These are phyloP conservation scores for Verbascum thapsus DNA, from an alignment of 257 asterid species.

Conservation along the genomic window DNA sequence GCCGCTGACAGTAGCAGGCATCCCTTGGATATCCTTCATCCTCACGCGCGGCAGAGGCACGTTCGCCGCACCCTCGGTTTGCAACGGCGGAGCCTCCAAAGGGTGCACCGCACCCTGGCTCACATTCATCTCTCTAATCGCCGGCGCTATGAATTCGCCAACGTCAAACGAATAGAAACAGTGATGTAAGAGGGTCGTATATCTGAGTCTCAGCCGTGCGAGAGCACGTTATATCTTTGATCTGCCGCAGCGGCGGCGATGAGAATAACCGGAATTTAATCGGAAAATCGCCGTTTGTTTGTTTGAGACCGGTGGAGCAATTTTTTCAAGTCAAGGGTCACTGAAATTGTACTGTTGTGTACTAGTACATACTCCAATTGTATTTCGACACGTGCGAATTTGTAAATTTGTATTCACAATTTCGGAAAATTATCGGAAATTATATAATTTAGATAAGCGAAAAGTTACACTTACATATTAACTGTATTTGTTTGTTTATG, in stretches of 20 bases:
- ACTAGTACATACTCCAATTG: too few relatives aligned
- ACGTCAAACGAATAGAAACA: conserved; percentile 19
- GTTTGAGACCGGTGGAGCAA: conserved; percentile 18
- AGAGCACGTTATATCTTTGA: conserved; percentile 19
- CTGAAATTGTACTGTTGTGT: conserved; percentile 15
- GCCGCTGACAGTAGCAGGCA: conserved; percentile 97
- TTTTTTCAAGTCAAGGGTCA: conserved; percentile 22
- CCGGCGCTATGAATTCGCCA: conserved; percentile 28
- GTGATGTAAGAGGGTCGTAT: not conserved
- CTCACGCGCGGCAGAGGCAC: conserved; percentile 72
- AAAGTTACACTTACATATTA: too few relatives aligned
- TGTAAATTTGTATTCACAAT: too few relatives aligned
- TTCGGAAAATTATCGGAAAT: too few relatives aligned
- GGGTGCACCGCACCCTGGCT: conserved; percentile 95
- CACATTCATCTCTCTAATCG: conserved; percentile 55
- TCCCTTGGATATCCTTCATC: conserved; percentile 95
- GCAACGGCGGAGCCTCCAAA: conserved; percentile 88
- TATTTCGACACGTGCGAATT: too few relatives aligned
- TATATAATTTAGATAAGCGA: too few relatives aligned
- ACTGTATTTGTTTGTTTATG: too few relatives aligned
- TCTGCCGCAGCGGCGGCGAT: conserved; percentile 36
- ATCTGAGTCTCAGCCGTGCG: not conserved
- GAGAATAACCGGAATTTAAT: conserved; percentile 25
- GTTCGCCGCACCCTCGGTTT: conserved; percentile 82
- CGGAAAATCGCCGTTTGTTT: conserved; percentile 20